Conservation (phyloP, 257 asterid species). For the Solanum virginianum region DNA sequence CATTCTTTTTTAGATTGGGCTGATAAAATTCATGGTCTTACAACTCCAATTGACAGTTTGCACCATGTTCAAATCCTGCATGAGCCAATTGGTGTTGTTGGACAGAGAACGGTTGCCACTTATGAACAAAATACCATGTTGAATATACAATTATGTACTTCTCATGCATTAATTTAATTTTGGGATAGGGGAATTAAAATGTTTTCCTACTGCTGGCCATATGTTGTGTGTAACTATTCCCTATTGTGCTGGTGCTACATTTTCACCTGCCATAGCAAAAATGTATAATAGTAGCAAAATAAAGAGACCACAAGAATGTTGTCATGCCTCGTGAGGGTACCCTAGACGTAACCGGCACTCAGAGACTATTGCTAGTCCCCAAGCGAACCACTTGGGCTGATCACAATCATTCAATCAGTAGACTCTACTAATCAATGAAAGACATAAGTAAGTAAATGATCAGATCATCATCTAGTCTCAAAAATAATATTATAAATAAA, state of each 20-base stretch:
- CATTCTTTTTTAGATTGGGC: slow-evolving; percentile 40
- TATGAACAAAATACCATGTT: not conserved
- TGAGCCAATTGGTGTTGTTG: slow-evolving; percentile 73
- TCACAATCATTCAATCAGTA: no score
- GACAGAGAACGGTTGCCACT: not conserved
- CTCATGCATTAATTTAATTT: not conserved
- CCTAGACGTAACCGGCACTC: no score
- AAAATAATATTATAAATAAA: no score
- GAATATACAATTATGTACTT: not conserved
- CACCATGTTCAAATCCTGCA: slow-evolving; percentile 51
- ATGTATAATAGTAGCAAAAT: no score
- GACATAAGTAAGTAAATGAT: no score
- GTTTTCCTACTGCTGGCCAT: not conserved
- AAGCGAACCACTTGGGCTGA: no score
- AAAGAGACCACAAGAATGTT: no score
- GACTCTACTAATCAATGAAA: no score
- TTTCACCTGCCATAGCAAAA: slow-evolving; percentile 8
- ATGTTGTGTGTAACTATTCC: not conserved
- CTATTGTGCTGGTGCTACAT: not conserved
- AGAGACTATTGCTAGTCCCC: no score
- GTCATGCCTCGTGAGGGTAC: no score
- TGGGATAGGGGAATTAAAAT: not conserved
- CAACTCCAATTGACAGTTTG: slow-evolving; percentile 63
- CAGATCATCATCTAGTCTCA: no score
- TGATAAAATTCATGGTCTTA: slow-evolving; percentile 61